These are phyloP conservation scores for Penicillium sp. DNA, from an alignment of 2,329 filamentous ascomycete genomes.

Conservation along the genomic window DNA sequence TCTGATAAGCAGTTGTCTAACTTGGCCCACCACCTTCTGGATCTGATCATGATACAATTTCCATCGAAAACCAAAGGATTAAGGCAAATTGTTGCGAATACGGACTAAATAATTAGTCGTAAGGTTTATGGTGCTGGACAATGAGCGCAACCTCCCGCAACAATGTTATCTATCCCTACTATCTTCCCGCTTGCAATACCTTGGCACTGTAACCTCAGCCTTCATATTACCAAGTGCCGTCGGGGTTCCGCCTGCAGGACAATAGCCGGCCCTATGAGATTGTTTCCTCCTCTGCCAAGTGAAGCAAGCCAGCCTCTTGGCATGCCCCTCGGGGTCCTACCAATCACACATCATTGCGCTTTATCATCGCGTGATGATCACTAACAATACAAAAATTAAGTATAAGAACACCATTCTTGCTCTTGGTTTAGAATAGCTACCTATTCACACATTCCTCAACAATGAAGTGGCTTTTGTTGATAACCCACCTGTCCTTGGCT, in stretches of 20 bases:
- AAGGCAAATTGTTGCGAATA: background rate
- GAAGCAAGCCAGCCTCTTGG: conserved; percentile 13
- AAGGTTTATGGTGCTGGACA: background rate
- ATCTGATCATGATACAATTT: background rate
- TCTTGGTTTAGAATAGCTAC: background rate
- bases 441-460: background rate
- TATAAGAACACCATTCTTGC: conserved; percentile 2
- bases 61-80: background rate
- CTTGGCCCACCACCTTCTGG: background rate
- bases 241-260: conserved; percentile 15
- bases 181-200: background rate
- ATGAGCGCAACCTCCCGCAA: background rate
- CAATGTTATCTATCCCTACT: background rate
- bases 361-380: conserved; percentile 11
- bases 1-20: background rate
- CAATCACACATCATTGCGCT: conserved; percentile 5
- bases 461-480: conserved; percentile 16
- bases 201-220: conserved; percentile 22
- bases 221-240: conserved; percentile 13
- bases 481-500: conserved; percentile 10
- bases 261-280: conserved; percentile 12
- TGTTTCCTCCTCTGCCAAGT: conserved; percentile 11
- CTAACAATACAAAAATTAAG: background rate
- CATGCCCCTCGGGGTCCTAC: background rate
- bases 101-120: background rate